A percentile compares a stretch with the other conserved stretches of the same genome.
Evolutionary conservation across 208 protist genomes (phyloP).

Genomic region (Baffinella frigidus): DNA sequence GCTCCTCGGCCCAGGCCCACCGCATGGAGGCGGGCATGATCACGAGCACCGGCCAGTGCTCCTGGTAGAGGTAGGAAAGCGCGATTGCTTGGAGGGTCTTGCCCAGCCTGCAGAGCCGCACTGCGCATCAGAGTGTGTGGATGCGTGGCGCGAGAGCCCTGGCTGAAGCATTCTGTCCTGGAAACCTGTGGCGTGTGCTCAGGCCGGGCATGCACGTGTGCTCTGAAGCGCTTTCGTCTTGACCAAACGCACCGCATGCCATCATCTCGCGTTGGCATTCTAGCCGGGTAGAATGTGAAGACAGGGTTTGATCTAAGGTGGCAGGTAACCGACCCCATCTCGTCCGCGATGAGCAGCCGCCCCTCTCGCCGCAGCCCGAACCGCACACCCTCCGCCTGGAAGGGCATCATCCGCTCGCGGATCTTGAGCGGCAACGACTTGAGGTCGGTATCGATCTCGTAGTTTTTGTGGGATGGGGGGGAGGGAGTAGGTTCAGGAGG

Average conservation of each 20-base stretch:
- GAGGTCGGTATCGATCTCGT: neutral
- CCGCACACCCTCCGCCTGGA: constrained; percentile 59
- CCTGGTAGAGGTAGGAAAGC: neutral
- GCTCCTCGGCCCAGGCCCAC: constrained; percentile 52
- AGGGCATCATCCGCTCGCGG: neutral
- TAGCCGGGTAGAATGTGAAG: too few species aligned
- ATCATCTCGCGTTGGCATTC: too few species aligned
- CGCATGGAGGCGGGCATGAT: constrained; percentile 59
- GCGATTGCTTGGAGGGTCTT: constrained; percentile 44
- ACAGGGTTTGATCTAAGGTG: too few species aligned
- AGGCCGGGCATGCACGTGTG: too few species aligned
- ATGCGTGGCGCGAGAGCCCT: too few species aligned
- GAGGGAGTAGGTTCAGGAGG: neutral
- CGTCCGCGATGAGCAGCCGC: constrained; percentile 61
- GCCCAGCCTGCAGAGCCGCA: too few species aligned
- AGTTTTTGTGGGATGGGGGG: neutral
- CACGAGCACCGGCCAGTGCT: constrained; percentile 17
- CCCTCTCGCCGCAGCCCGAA: neutral
- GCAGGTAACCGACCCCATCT: constrained; percentile 69
- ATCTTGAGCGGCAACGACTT: neutral
- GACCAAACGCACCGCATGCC: too few species aligned
- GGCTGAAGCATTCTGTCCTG: too few species aligned
- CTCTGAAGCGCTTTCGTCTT: too few species aligned
- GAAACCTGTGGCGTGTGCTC: too few species aligned
- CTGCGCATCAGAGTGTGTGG: too few species aligned